phyloP scores from a whole-genome alignment of 2,329 filamentous ascomycete species.

The Monilinia laxa region DNA sequence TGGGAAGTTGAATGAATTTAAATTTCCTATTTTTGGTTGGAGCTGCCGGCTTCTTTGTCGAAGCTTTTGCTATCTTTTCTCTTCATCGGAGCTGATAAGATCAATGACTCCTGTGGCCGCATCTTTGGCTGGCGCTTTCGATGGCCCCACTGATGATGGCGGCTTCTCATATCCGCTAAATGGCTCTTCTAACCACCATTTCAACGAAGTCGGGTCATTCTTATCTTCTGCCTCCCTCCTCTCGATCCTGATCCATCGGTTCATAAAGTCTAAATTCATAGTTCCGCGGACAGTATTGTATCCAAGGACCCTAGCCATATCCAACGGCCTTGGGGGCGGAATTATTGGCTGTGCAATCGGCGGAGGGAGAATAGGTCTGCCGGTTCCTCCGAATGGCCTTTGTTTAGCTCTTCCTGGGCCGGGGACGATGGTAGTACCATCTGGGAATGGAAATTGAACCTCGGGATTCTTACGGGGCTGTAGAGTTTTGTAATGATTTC shows the following conservation, averaged over 20 bases:
- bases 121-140: neutral
- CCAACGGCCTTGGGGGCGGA: neutral
- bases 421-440: neutral
- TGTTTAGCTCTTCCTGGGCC: neutral
- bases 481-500: conserved; percentile 3
- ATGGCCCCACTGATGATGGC: neutral
- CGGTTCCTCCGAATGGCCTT: neutral
- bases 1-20: no score
- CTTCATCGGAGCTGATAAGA: no score
- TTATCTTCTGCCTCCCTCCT: neutral
- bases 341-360: neutral
- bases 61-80: no score
- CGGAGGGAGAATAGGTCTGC: neutral
- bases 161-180: neutral
- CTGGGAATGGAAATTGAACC: conserved; percentile 8
- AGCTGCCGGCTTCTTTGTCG: no score
- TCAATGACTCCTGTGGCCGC: no score
- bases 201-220: neutral
- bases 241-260: neutral
- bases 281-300: neutral
- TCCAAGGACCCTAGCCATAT: conserved; percentile 1
- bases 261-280: neutral
- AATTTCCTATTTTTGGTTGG: no score
- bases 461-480: neutral
- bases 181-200: neutral